Evolutionary conservation across 768 basidiomycete genomes (phyloP).

Genomic region (Xerocomellus amylosporus): DNA sequence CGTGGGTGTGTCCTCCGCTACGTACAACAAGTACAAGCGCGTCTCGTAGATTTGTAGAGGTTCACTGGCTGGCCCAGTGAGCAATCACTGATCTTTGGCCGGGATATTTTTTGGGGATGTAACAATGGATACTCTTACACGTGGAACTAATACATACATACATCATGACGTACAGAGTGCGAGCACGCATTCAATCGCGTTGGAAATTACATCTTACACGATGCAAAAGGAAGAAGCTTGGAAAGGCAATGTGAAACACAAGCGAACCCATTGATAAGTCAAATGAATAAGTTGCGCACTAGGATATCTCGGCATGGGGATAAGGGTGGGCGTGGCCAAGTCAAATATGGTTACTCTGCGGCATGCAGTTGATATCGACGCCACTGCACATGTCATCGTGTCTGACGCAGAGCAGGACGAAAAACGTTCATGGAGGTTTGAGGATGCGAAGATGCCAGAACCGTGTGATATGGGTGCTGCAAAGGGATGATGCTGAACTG

Average conservation of each 20-base stretch:
- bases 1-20: constrained; percentile 29
- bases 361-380: constrained; percentile 11
- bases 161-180: constrained; percentile 8
- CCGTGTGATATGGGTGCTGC: constrained; percentile 6
- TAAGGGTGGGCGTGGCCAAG: neutral
- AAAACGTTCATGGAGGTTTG: neutral
- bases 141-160: constrained; percentile 21
- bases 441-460: constrained; percentile 1
- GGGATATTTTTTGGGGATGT: neutral
- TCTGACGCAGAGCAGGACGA: neutral
- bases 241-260: constrained; percentile 7
- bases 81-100: neutral
- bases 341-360: constrained; percentile 3
- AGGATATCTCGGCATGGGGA: constrained; percentile 23
- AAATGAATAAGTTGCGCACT: constrained; percentile 16
- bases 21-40: constrained; percentile 34
- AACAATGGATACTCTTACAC: constrained; percentile 19
- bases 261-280: neutral
- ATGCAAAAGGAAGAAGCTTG: constrained; percentile 4
- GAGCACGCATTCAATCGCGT: neutral
- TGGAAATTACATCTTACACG: constrained; percentile 1
- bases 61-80: constrained; percentile 14
- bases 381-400: constrained; percentile 6
- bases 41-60: constrained; percentile 16
- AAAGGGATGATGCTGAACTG: neutral